Percentiles rank a stretch among this genome's conserved stretches.
These are phyloP conservation scores for Exophiala sideris DNA, from an alignment of 2,329 filamentous ascomycete genomes.

Conservation along the genomic window DNA sequence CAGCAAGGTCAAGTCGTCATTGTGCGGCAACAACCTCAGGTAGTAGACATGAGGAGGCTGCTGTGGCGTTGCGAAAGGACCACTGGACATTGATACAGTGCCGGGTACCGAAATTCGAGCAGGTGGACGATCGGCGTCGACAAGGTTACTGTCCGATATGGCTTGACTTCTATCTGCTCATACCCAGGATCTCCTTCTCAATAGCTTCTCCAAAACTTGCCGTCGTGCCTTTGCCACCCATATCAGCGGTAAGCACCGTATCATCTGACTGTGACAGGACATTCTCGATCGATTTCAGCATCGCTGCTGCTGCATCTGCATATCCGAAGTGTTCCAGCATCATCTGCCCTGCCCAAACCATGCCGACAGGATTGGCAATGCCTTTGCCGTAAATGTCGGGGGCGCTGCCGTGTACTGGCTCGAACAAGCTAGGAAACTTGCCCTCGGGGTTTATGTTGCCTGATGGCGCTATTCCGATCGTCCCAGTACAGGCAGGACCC, in stretches of 20 bases:
- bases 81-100: too few species aligned
- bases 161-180: neutral
- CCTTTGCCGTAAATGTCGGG: slow-evolving; percentile 95
- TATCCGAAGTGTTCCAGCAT: slow-evolving; percentile 99
- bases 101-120: too few species aligned
- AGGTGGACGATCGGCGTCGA: too few species aligned
- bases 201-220: slow-evolving; percentile 90
- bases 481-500: slow-evolving; percentile 97
- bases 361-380: slow-evolving; percentile 93
- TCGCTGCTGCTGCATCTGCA: slow-evolving; percentile 74
- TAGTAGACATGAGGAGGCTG: too few species aligned
- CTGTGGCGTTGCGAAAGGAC: too few species aligned
- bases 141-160: neutral
- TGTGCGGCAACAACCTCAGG: too few species aligned
- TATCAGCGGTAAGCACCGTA: slow-evolving; percentile 88
- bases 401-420: slow-evolving; percentile 96
- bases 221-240: slow-evolving; percentile 94
- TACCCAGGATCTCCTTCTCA: slow-evolving; percentile 48
- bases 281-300: slow-evolving; percentile 92
- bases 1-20: too few species aligned
- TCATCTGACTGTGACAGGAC: slow-evolving; percentile 76
- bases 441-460: slow-evolving; percentile 75
- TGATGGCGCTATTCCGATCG: slow-evolving; percentile 92
- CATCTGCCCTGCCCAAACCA: slow-evolving; percentile 96
- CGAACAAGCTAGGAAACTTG: slow-evolving; percentile 99